These are phyloP conservation scores for Boletus reticulatus DNA, from an alignment of 768 basidiomycete genomes.

Conservation along the genomic window DNA sequence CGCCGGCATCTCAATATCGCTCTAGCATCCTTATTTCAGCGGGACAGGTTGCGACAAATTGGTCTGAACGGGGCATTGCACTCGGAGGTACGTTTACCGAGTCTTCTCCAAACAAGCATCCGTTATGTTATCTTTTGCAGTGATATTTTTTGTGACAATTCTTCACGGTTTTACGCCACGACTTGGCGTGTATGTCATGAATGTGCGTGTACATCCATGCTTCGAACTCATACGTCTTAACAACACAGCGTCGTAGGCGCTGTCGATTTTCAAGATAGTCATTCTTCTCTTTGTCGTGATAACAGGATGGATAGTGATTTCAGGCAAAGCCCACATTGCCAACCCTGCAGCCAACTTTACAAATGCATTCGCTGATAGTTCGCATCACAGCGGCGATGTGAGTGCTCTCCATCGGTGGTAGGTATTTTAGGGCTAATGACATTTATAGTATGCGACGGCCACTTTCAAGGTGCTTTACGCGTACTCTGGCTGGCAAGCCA, in stretches of 20 bases:
- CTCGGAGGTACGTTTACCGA: constrained; percentile 42
- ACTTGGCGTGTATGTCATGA: constrained; percentile 52
- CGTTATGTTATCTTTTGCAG: constrained; percentile 24
- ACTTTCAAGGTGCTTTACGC: constrained; percentile 55
- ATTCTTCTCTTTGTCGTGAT: constrained; percentile 56
- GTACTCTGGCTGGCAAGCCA: constrained; percentile 53
- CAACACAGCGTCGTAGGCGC: constrained; percentile 20
- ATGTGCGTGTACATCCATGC: constrained; percentile 33
- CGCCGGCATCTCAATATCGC: background rate
- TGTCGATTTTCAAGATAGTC: constrained; percentile 53
- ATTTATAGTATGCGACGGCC: constrained; percentile 54
- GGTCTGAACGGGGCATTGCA: constrained; percentile 61
- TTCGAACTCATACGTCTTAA: constrained; percentile 10
- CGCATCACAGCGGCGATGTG: constrained; percentile 49
- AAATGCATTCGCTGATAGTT: constrained; percentile 55
- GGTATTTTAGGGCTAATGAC: background rate
- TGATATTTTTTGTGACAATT: constrained; percentile 48
- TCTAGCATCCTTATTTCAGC: constrained; percentile 51
- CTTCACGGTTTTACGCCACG: constrained; percentile 53
- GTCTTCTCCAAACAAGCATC: background rate
- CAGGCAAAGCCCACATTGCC: constrained; percentile 52
- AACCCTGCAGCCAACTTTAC: constrained; percentile 59
- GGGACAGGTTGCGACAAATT: constrained; percentile 39
- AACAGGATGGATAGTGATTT: constrained; percentile 60
- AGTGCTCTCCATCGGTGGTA: background rate